Conservation (phyloP, 164 flowering plant genomes). For the Protea cynaroides region DNA sequence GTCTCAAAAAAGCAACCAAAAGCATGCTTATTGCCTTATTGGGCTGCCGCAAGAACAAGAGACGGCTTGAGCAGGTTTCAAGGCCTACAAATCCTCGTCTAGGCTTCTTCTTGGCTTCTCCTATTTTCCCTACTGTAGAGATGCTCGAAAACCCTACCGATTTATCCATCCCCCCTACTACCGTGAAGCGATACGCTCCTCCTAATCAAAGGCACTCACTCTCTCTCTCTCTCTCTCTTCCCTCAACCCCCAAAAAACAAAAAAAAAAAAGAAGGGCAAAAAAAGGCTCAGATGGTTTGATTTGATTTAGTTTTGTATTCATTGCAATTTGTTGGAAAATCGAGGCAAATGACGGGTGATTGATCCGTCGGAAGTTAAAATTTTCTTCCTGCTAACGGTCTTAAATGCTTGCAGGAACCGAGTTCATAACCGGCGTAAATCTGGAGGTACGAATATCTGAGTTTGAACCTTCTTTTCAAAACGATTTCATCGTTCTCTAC, state of each 20-base stretch:
- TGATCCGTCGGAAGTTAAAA: not conserved
- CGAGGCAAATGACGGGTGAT: too few species aligned
- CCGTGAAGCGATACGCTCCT: slow-evolving; percentile 39
- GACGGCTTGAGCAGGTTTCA: too few species aligned
- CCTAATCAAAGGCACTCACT: slow-evolving; percentile 34
- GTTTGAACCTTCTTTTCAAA: not conserved
- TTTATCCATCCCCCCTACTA: slow-evolving; percentile 14
- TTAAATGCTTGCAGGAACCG: slow-evolving; percentile 29
- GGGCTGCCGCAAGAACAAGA: too few species aligned
- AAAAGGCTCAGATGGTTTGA: not conserved
- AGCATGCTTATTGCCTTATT: too few species aligned
- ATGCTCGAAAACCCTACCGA: slow-evolving; percentile 33
- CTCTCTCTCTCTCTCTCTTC: not conserved
- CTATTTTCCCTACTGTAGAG: not conserved
- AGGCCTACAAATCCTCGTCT: too few species aligned
- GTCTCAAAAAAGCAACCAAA: too few species aligned
- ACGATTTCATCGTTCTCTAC: too few species aligned
- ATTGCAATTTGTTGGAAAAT: too few species aligned
- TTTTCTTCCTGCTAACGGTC: not conserved
- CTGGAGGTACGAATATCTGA: slow-evolving; percentile 31
- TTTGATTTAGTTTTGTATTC: too few species aligned
- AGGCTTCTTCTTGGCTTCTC: too few species aligned
- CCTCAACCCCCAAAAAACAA: too few species aligned
- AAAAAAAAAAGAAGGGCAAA: too few species aligned
- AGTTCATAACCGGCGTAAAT: slow-evolving; percentile 37